phyloP scores from a whole-genome alignment of 225 moss, liverwort and hornwort genomes.

The Sphagnum contortum region DNA sequence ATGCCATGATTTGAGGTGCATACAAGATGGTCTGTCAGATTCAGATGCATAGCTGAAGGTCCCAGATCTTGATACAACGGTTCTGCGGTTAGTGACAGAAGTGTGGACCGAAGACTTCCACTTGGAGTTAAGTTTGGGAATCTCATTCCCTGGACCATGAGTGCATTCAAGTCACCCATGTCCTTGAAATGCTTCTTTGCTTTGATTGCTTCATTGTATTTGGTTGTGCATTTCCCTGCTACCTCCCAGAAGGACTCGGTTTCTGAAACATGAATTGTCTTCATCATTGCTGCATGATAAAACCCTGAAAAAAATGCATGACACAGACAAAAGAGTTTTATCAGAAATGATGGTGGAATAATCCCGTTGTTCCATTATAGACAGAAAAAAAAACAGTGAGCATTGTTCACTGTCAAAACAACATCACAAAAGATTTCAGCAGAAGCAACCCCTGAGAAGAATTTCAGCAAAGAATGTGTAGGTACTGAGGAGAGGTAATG shows the following conservation, averaged over 20 bases:
- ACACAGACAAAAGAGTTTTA: too few species aligned
- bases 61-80: slow-evolving; percentile 34
- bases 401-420: too few species aligned
- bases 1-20: slow-evolving; percentile 58
- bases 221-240: slow-evolving; percentile 34
- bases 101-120: slow-evolving; percentile 44
- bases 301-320: slow-evolving; percentile 35
- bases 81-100: slow-evolving; percentile 34
- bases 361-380: not conserved
- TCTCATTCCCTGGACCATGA: slow-evolving; percentile 67
- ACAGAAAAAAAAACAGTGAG: too few species aligned
- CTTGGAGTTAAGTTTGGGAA: slow-evolving; percentile 58
- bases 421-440: not conserved
- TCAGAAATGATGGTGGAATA: not conserved
- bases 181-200: slow-evolving; percentile 68
- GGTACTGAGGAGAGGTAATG: not conserved
- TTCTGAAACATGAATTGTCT: slow-evolving; percentile 38
- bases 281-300: slow-evolving; percentile 63
- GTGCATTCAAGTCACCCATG: slow-evolving; percentile 57
- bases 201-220: slow-evolving; percentile 35
- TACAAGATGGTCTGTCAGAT: slow-evolving; percentile 43
- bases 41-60: slow-evolving; percentile 17
- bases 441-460: too few species aligned
- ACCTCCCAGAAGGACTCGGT: slow-evolving; percentile 57
- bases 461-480: too few species aligned